phyloP scores from a whole-genome alignment of 2,329 filamentous ascomycete species.

The Myriosclerotinia scirpicola region DNA sequence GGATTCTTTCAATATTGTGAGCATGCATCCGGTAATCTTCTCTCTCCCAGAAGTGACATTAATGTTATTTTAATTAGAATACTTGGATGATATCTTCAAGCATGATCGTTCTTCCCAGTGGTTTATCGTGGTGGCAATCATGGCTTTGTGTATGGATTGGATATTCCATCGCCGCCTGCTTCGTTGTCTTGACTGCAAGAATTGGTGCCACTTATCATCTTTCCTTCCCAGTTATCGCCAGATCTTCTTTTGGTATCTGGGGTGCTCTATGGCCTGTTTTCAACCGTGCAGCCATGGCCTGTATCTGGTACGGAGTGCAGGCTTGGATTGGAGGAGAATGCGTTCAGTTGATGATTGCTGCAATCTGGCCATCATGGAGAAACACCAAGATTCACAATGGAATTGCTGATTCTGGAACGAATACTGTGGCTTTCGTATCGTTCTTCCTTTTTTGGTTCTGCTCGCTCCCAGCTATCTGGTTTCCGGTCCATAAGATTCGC shows the following conservation, averaged over 20 bases:
- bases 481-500: conserved; percentile 83
- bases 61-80: conserved; percentile 51
- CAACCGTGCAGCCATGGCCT: conserved; percentile 79
- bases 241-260: conserved; percentile 85
- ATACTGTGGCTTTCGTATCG: conserved; percentile 71
- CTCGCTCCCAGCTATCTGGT: conserved; percentile 83
- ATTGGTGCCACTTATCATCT: conserved; percentile 89
- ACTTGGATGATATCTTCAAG: conserved; percentile 92
- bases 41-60: conserved; percentile 22
- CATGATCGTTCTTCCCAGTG: conserved; percentile 62
- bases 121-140: conserved; percentile 88
- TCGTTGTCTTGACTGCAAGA: conserved; percentile 75
- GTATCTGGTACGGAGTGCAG: conserved; percentile 86
- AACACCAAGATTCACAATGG: conserved; percentile 61
- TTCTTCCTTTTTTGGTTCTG: conserved; percentile 87
- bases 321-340: conserved; percentile 82
- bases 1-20: conserved; percentile 76
- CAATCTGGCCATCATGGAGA: conserved; percentile 67
- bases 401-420: conserved; percentile 68
- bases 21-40: conserved; percentile 27
- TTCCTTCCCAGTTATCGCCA: conserved; percentile 77
- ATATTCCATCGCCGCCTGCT: conserved; percentile 73
- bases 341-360: conserved; percentile 82
- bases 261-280: conserved; percentile 86
- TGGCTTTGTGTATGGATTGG: conserved; percentile 88